A percentile compares a stretch with the other conserved stretches of the same genome.
Conservation (phyloP, 495 filamentous ascomycete genomes). For the Extremus antarcticus region DNA sequence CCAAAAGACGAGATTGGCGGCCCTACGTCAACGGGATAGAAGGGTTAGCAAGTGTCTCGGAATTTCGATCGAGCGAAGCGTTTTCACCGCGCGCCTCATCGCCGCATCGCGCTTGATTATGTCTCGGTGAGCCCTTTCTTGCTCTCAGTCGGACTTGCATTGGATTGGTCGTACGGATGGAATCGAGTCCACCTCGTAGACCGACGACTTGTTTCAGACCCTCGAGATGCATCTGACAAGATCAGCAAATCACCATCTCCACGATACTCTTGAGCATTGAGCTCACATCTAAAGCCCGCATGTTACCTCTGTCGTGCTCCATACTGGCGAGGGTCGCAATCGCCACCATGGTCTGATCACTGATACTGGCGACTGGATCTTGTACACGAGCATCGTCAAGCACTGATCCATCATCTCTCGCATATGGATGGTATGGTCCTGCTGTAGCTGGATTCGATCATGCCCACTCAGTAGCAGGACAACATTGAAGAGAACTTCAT, state of each 20-base stretch:
- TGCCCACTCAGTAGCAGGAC: constrained; percentile 11
- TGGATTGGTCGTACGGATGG: constrained; percentile 4
- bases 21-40: no score
- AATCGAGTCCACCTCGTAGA: constrained; percentile 13
- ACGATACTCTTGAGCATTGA: neutral
- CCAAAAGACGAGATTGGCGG: constrained; percentile 16
- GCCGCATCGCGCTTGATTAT: no score
- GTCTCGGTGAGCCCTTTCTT: no score
- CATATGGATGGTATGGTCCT: constrained; percentile 2
- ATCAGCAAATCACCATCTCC: neutral
- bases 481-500: constrained; percentile 18
- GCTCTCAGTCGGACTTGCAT: no score
- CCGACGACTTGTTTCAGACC: constrained; percentile 13
- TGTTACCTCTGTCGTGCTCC: constrained; percentile 14
- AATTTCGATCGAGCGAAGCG: no score
- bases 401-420: constrained; percentile 9
- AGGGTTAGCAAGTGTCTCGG: no score
- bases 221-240: constrained; percentile 7
- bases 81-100: no score
- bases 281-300: constrained; percentile 9
- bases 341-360: constrained; percentile 9
- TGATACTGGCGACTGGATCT: constrained; percentile 3
- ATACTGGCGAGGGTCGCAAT: constrained; percentile 13
- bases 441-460: constrained; percentile 3
- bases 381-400: constrained; percentile 4